phyloP scores from a whole-genome alignment of 257 asterid species.

The Echites panduratus region DNA sequence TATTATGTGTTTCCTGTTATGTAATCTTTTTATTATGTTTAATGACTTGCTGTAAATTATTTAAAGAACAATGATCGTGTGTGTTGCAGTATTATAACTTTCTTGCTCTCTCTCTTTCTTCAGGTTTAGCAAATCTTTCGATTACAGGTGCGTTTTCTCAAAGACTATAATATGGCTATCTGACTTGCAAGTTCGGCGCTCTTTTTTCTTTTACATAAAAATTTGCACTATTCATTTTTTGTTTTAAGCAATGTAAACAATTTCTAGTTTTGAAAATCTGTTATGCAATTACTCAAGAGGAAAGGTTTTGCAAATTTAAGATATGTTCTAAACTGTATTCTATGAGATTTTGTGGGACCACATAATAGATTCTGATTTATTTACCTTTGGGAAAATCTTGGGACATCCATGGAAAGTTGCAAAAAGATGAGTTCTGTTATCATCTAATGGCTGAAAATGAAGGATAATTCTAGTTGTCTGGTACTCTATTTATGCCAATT shows the following conservation, averaged over 20 bases:
- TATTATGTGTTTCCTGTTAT: background rate
- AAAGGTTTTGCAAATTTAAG: background rate
- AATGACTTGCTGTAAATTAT: background rate
- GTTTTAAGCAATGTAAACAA: background rate
- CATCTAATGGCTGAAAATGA: background rate
- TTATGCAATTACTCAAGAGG: background rate
- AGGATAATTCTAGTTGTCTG: background rate
- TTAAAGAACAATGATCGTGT: background rate
- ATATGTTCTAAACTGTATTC: background rate
- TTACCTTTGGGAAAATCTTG: background rate
- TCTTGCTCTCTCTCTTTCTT: conserved; percentile 26
- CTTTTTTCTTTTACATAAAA: background rate
- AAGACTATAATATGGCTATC: background rate
- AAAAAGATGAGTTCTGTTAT: background rate
- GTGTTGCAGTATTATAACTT: conserved; percentile 7
- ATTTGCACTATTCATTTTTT: background rate
- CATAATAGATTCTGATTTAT: background rate
- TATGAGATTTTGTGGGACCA: background rate
- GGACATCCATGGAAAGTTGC: background rate
- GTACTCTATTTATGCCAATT: background rate
- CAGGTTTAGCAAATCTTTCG: conserved; percentile 91
- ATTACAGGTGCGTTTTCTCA: conserved; percentile 47
- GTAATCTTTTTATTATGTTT: background rate
- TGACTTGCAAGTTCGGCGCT: background rate
- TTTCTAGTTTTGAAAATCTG: background rate